These are phyloP conservation scores for Chalaropsis thielavioides DNA, from an alignment of 2,329 filamentous ascomycete genomes.

Conservation along the genomic window DNA sequence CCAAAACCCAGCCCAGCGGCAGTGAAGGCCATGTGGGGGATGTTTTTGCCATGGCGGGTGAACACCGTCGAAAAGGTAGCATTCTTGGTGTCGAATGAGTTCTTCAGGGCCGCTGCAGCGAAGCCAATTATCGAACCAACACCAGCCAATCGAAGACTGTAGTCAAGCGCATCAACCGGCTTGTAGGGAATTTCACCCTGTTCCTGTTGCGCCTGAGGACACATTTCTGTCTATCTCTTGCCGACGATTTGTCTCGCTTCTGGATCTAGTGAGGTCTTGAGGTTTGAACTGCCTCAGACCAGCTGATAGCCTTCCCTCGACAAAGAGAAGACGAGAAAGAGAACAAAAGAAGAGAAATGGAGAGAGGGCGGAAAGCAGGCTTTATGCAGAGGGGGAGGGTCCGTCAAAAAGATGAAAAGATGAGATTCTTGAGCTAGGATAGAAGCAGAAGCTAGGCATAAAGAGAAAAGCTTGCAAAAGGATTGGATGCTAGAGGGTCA, in stretches of 20 bases:
- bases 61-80: constrained; percentile 69
- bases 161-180: constrained; percentile 58
- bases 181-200: constrained; percentile 36
- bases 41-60: constrained; percentile 60
- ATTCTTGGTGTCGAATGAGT: constrained; percentile 71
- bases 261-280: neutral
- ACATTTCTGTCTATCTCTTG: constrained; percentile 13
- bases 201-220: constrained; percentile 6
- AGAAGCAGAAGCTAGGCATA: constrained; percentile 1
- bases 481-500: constrained; percentile 9
- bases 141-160: constrained; percentile 48
- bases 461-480: constrained; percentile 10
- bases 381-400: constrained; percentile 8
- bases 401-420: constrained; percentile 6
- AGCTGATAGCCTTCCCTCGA: constrained; percentile 16
- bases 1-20: constrained; percentile 68
- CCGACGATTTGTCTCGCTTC: neutral
- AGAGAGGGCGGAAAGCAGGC: neutral
- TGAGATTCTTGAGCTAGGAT: constrained; percentile 8
- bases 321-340: neutral
- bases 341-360: neutral
- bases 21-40: constrained; percentile 32
- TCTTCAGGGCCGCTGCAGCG: constrained; percentile 65
- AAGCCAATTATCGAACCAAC: constrained; percentile 54
- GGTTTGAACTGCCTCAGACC: constrained; percentile 12